A percentile compares a stretch with the other conserved stretches of the same genome.
phyloP scores from a whole-genome alignment of 495 filamentous ascomycete species.

The Opeltia flavorubescens region DNA sequence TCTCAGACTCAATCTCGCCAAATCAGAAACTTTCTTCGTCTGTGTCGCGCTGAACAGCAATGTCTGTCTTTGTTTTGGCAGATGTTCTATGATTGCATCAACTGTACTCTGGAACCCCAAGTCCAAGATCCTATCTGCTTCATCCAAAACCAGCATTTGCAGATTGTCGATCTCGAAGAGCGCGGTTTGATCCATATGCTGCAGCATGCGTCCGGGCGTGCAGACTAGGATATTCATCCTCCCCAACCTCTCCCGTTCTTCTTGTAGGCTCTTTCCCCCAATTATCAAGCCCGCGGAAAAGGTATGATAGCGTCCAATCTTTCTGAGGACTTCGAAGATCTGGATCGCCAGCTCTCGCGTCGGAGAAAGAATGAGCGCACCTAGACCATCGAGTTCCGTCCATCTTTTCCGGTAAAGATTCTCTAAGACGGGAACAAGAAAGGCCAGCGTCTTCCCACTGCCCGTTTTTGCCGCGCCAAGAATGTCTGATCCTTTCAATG shows the following conservation, averaged over 20 bases:
- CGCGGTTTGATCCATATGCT: constrained; percentile 91
- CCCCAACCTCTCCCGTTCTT: constrained; percentile 73
- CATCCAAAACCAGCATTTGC: constrained; percentile 86
- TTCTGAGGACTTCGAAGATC: constrained; percentile 90
- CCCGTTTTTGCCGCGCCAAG: constrained; percentile 95
- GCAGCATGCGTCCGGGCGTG: constrained; percentile 86
- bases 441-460: constrained; percentile 90
- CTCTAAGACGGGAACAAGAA: constrained; percentile 83
- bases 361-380: constrained; percentile 84
- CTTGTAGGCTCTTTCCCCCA: constrained; percentile 79
- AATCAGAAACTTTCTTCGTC: constrained; percentile 82
- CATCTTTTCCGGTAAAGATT: constrained; percentile 86
- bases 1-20: constrained; percentile 73
- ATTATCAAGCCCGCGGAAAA: constrained; percentile 93
- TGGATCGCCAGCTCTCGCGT: constrained; percentile 92
- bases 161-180: constrained; percentile 80
- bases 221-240: constrained; percentile 98
- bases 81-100: constrained; percentile 86
- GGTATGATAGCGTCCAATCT: constrained; percentile 74
- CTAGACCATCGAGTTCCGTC: constrained; percentile 81
- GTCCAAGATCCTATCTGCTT: constrained; percentile 93
- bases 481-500: constrained; percentile 76
- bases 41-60: constrained; percentile 94
- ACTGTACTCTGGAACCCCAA: constrained; percentile 91
- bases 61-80: constrained; percentile 78